Evolutionary conservation across 805 yeast genomes (phyloP).

Genomic region (Saturnispora zaruensis): DNA sequence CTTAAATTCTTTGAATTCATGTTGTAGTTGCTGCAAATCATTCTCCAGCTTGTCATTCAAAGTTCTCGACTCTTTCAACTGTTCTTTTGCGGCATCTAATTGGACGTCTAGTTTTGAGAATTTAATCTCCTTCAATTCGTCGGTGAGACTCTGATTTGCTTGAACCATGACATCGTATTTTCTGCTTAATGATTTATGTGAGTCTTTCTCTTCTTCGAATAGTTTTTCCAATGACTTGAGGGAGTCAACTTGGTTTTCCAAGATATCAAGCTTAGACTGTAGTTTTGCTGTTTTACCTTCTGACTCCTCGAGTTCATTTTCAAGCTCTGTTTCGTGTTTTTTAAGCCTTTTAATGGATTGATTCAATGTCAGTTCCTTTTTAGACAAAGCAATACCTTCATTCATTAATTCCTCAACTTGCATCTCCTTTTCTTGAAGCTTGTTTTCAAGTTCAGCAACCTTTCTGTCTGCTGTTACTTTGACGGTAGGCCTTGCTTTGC

Average conservation of each 20-base stretch:
- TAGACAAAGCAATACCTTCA: slow-evolving; percentile 69
- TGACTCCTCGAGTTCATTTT: slow-evolving; percentile 27
- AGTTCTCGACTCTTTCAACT: slow-evolving; percentile 26
- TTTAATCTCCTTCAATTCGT: slow-evolving; percentile 27
- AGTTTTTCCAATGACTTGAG: neutral
- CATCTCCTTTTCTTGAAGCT: slow-evolving; percentile 43
- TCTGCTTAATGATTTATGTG: slow-evolving; percentile 17
- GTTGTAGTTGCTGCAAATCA: slow-evolving; percentile 18
- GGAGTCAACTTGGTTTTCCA: slow-evolving; percentile 1
- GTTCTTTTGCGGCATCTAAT: slow-evolving; percentile 26
- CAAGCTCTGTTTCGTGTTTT: slow-evolving; percentile 33
- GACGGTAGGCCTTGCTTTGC: neutral
- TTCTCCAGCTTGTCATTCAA: slow-evolving; percentile 15
- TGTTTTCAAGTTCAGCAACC: slow-evolving; percentile 15
- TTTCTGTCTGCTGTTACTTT: neutral
- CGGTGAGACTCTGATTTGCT: slow-evolving; percentile 21
- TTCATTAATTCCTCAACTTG: slow-evolving; percentile 56
- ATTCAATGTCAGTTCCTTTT: slow-evolving; percentile 59
- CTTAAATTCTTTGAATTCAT: slow-evolving; percentile 19
- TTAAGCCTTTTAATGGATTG: slow-evolving; percentile 59
- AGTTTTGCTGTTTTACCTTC: slow-evolving; percentile 20
- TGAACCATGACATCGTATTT: slow-evolving; percentile 19
- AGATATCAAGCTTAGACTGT: neutral
- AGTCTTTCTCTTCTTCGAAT: slow-evolving; percentile 28
- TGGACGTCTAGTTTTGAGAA: slow-evolving; percentile 29